A percentile compares a stretch with the other conserved stretches of the same genome.
Evolutionary conservation across 495 filamentous ascomycete genomes (phyloP).

Genomic region (Hypoxylon subgilvum): DNA sequence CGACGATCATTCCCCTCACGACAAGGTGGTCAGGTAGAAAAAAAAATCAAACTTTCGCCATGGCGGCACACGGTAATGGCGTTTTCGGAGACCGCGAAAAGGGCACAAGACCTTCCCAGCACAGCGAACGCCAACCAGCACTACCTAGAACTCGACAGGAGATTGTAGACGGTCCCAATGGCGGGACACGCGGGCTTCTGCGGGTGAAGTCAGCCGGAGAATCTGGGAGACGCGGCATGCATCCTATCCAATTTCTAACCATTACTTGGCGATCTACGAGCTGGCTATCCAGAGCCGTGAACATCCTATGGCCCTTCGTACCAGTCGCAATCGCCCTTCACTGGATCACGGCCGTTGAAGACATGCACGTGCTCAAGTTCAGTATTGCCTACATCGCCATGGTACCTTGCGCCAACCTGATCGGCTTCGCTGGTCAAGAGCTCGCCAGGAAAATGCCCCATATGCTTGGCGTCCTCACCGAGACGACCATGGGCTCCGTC

Average conservation of each 20-base stretch:
- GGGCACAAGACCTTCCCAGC: conserved; percentile 12
- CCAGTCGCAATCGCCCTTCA: conserved; percentile 57
- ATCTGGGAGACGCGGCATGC: conserved; percentile 52
- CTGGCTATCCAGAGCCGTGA: conserved; percentile 49
- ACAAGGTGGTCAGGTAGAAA: neutral
- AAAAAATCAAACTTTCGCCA: neutral
- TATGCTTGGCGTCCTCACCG: conserved; percentile 76
- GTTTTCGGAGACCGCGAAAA: conserved; percentile 28
- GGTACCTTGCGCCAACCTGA: conserved; percentile 84
- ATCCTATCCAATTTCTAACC: conserved; percentile 49
- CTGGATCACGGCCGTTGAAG: conserved; percentile 34
- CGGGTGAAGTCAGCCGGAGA: conserved; percentile 47
- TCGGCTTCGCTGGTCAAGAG: conserved; percentile 85
- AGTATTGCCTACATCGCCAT: conserved; percentile 64
- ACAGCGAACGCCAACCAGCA: conserved; percentile 16
- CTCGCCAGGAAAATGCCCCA: conserved; percentile 79
- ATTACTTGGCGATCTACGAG: conserved; percentile 53
- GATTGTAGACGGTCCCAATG: neutral
- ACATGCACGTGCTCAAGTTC: conserved; percentile 58
- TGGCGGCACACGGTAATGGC: conserved; percentile 14
- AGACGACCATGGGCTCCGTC: conserved; percentile 76
- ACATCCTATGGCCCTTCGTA: conserved; percentile 62
- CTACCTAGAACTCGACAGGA: conserved; percentile 37
- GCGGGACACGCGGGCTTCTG: conserved; percentile 11
- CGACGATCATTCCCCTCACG: neutral